Evolutionary conservation across 345 rosid genomes (phyloP).

Genomic region (Ceriops zippeliana): DNA sequence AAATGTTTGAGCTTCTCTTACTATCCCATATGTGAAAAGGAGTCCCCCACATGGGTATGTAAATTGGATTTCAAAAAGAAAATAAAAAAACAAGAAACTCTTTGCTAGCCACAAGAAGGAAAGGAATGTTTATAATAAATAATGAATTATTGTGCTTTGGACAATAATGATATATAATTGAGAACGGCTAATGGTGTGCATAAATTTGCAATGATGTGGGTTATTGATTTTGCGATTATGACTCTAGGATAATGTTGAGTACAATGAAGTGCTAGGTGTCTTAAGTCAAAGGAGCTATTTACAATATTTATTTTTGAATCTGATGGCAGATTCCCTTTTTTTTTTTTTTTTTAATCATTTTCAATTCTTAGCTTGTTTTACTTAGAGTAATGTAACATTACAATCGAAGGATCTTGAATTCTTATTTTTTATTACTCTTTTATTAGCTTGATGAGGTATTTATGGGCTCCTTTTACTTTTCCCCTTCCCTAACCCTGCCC

Average conservation of each 20-base stretch:
- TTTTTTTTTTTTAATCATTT: not conserved
- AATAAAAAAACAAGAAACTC: not conserved
- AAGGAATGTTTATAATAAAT: not conserved
- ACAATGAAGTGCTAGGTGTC: conserved; percentile 5
- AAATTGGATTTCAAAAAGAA: not conserved
- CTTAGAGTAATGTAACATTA: not conserved
- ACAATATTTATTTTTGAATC: not conserved
- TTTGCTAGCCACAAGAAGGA: not conserved
- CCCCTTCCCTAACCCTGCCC: not conserved
- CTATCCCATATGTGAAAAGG: no score
- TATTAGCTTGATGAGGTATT: conserved; percentile 69
- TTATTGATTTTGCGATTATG: no score
- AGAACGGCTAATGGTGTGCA: not conserved
- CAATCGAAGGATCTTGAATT: conserved; percentile 5
- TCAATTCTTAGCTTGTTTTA: no score
- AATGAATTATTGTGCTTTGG: not conserved
- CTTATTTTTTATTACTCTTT: conserved; percentile 34
- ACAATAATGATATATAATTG: not conserved
- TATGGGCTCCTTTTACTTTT: conserved; percentile 14
- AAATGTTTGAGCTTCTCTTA: not conserved
- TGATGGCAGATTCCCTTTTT: not conserved
- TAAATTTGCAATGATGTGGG: not conserved
- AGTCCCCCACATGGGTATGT: not conserved
- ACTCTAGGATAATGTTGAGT: conserved; percentile 13
- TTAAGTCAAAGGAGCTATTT: not conserved